Conservation (phyloP, 73 alveolate genomes). For the Urostyla sp. region DNA sequence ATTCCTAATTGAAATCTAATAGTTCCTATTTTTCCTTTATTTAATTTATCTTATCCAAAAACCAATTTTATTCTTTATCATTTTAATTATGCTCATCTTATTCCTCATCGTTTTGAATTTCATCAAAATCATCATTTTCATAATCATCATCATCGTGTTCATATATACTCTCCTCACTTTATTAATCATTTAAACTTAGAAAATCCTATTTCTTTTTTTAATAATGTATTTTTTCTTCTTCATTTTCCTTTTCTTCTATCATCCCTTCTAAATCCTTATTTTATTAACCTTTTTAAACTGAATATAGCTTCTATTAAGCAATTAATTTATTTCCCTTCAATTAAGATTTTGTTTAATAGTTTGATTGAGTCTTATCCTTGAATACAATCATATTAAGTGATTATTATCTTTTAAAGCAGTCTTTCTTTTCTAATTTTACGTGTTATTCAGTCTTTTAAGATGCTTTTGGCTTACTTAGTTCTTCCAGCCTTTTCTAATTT, state of each 20-base stretch:
- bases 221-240: neutral
- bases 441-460: too few species aligned
- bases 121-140: neutral
- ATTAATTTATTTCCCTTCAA: neutral
- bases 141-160: neutral
- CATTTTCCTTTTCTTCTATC: neutral
- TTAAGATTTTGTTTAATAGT: neutral
- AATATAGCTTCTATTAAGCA: neutral
- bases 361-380: constrained; percentile 17
- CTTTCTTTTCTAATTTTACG: constrained; percentile 11
- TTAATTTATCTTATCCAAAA: neutral
- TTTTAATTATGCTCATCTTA: neutral
- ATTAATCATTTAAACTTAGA: neutral
- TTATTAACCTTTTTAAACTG: neutral
- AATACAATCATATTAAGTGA: neutral
- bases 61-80: neutral
- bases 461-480: constrained; percentile 24
- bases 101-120: neutral
- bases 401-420: constrained; percentile 1
- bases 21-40: neutral
- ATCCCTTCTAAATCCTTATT: neutral
- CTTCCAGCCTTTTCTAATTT: constrained; percentile 12
- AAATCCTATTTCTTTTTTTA: neutral
- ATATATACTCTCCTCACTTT: neutral
- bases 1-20: neutral